These are phyloP conservation scores for Candida sanyaensis DNA, from an alignment of 1,139 yeast species.

Conservation along the genomic window DNA sequence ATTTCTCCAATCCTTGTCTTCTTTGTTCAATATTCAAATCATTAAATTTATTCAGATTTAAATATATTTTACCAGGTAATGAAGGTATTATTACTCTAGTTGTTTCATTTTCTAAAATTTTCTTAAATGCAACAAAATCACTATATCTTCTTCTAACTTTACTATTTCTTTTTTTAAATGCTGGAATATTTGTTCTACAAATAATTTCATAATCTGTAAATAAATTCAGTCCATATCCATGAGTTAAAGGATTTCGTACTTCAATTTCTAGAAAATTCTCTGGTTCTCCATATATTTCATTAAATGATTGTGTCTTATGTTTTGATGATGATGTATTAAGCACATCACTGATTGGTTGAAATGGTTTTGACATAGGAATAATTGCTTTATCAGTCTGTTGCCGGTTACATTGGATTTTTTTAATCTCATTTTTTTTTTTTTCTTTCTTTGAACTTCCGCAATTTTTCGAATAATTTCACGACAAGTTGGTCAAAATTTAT, in stretches of 20 bases:
- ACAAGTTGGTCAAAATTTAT: no score
- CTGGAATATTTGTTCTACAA: conserved; percentile 86
- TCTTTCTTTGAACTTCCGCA: no score
- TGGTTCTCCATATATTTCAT: conserved; percentile 89
- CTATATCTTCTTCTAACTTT: conserved; percentile 84
- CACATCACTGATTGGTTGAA: conserved; percentile 49
- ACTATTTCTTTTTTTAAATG: conserved; percentile 68
- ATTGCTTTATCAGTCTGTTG: no score
- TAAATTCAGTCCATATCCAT: conserved; percentile 65
- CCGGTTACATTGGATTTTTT: no score
- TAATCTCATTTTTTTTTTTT: no score
- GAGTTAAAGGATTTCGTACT: conserved; percentile 80
- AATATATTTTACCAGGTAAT: conserved; percentile 80
- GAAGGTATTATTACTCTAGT: conserved; percentile 81
- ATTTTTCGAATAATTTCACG: no score
- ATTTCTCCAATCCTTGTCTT: conserved; percentile 80
- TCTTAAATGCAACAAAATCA: conserved; percentile 83
- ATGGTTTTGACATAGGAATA: conserved; percentile 38
- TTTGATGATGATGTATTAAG: conserved; percentile 35
- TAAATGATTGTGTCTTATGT: conserved; percentile 65
- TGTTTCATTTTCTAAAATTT: conserved; percentile 72
- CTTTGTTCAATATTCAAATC: conserved; percentile 85
- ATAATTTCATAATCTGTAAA: conserved; percentile 91
- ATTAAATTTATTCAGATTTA: conserved; percentile 71
- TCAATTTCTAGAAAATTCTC: conserved; percentile 94